phyloP scores from a whole-genome alignment of 1,284 basidiomycete genomes.

The Malassezia furfur region DNA sequence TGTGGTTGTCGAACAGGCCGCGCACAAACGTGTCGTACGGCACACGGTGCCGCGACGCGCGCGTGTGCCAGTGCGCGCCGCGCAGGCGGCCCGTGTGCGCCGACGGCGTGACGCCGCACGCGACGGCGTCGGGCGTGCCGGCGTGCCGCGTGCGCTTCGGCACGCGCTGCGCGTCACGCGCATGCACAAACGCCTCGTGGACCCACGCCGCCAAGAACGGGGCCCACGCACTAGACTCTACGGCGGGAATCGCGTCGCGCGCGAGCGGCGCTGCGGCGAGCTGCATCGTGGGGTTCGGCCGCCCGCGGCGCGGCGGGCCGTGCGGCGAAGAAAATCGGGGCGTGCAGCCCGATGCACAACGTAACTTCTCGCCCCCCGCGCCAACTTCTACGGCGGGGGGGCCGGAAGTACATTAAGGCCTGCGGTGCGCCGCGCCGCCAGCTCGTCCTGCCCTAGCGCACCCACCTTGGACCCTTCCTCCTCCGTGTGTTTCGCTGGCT shows the following conservation, averaged over 20 bases:
- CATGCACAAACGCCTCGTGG: slow-evolving; percentile 18
- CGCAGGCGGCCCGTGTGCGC: slow-evolving; percentile 6
- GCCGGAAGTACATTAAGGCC: background rate
- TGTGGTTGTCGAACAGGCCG: slow-evolving; percentile 29
- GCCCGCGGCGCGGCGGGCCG: background rate
- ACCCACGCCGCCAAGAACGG: slow-evolving; percentile 20
- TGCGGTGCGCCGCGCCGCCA: background rate
- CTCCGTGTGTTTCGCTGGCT: background rate
- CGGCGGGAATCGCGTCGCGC: slow-evolving; percentile 15
- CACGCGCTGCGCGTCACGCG: slow-evolving; percentile 10
- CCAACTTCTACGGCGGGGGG: slow-evolving; percentile 3
- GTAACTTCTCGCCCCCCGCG: background rate
- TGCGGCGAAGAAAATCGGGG: background rate
- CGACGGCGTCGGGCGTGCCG: background rate
- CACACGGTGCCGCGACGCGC: slow-evolving; percentile 18
- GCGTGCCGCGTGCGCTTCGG: background rate
- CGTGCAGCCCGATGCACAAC: background rate
- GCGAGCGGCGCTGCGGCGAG: slow-evolving; percentile 13
- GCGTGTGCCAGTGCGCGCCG: slow-evolving; percentile 29
- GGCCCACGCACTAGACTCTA: slow-evolving; percentile 21
- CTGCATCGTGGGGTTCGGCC: slow-evolving; percentile 5
- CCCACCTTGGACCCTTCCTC: background rate
- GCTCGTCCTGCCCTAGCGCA: no score
- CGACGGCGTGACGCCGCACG: background rate
- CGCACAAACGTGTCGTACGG: slow-evolving; percentile 26